Conservation (phyloP, 257 asterid species). For the Jacaranda copaia region DNA sequence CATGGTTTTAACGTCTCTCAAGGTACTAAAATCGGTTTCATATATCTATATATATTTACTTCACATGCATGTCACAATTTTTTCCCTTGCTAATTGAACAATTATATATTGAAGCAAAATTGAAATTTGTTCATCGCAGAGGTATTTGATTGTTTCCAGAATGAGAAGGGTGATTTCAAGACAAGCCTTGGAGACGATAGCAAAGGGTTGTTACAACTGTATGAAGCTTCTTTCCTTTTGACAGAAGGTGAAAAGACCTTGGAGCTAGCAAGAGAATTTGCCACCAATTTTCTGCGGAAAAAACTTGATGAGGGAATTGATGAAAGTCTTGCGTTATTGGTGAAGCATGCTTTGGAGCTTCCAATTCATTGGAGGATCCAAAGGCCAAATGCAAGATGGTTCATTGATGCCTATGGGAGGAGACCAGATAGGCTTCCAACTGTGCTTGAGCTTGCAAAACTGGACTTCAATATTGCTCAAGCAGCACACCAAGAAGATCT, state of each 20-base stretch:
- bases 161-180: slow-evolving; percentile 42
- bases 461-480: slow-evolving; percentile 58
- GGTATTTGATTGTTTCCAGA: slow-evolving; percentile 44
- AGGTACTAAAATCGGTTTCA: slow-evolving; percentile 38
- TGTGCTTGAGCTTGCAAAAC: slow-evolving; percentile 52
- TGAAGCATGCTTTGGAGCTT: slow-evolving; percentile 47
- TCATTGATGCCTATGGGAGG: slow-evolving; percentile 41
- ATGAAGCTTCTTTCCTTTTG: slow-evolving; percentile 59
- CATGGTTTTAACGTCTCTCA: slow-evolving; percentile 46
- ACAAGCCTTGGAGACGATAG: slow-evolving; percentile 33
- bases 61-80: too few species aligned
- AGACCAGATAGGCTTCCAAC: slow-evolving; percentile 30
- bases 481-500: slow-evolving; percentile 47
- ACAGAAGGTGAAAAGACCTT: slow-evolving; percentile 47
- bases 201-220: slow-evolving; percentile 46
- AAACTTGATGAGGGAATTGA: slow-evolving; percentile 22
- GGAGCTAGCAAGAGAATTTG: slow-evolving; percentile 46
- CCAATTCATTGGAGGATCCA: slow-evolving; percentile 53
- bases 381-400: slow-evolving; percentile 54
- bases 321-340: slow-evolving; percentile 24
- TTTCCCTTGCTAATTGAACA: too few species aligned
- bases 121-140: slow-evolving; percentile 33
- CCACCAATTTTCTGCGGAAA: slow-evolving; percentile 26
- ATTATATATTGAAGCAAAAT: too few species aligned
- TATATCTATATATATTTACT: too few species aligned